Percentiles rank a stretch among this genome's conserved stretches.
Conservation (phyloP, 1,284 basidiomycete genomes). For the Ustilago xerochloae region DNA sequence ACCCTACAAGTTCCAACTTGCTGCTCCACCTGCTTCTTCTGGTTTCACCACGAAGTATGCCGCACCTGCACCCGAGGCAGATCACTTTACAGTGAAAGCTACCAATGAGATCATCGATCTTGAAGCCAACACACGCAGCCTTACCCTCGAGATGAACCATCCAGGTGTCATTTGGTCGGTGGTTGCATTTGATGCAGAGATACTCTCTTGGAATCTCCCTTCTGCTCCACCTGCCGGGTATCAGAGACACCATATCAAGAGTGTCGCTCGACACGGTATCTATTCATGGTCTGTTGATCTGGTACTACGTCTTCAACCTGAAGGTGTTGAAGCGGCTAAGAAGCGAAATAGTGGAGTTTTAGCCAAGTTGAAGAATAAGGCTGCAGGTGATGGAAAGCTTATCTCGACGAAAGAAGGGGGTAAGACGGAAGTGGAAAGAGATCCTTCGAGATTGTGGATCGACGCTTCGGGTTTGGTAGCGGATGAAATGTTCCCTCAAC, state of each 20-base stretch:
- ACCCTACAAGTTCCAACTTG: slow-evolving; percentile 79
- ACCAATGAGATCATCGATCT: slow-evolving; percentile 75
- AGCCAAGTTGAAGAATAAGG: slow-evolving; percentile 15
- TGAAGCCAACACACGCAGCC: slow-evolving; percentile 75
- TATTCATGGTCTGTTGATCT: slow-evolving; percentile 80
- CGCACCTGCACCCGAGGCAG: slow-evolving; percentile 23
- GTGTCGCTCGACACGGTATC: slow-evolving; percentile 82
- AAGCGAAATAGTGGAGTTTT: not conserved
- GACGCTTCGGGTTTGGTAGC: slow-evolving; percentile 53
- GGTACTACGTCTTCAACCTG: slow-evolving; percentile 73
- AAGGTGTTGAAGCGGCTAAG: slow-evolving; percentile 22
- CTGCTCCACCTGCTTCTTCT: slow-evolving; percentile 67
- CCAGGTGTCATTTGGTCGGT: slow-evolving; percentile 90
- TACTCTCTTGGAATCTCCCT: slow-evolving; percentile 79
- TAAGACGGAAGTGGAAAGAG: slow-evolving; percentile 10
- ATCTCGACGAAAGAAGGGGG: slow-evolving; percentile 1
- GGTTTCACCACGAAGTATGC: slow-evolving; percentile 36
- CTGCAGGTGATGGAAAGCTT: slow-evolving; percentile 12
- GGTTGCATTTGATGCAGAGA: slow-evolving; percentile 90
- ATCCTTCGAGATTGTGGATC: slow-evolving; percentile 52
- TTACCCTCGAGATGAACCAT: slow-evolving; percentile 81
- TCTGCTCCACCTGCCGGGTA: slow-evolving; percentile 72
- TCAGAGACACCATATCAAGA: slow-evolving; percentile 89
- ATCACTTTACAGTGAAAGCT: slow-evolving; percentile 74
- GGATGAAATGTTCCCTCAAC: slow-evolving; percentile 62